Evolutionary conservation across 768 basidiomycete species (phyloP).

Genomic region (Coprinopsis cinerea): DNA sequence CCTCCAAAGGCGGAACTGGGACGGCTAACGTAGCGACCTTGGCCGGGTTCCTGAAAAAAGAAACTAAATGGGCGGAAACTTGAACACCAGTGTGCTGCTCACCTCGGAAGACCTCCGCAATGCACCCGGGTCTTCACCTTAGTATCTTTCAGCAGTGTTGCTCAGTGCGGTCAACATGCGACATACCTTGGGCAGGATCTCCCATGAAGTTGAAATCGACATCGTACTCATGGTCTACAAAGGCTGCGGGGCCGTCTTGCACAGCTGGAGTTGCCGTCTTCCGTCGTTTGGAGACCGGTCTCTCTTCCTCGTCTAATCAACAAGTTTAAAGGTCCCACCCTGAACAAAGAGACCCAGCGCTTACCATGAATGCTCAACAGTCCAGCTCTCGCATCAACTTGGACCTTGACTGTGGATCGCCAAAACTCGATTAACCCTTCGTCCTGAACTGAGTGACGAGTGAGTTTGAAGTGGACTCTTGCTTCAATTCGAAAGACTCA

Average conservation of each 20-base stretch:
- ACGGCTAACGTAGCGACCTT: constrained; percentile 69
- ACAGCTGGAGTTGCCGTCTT: neutral
- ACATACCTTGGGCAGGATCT: too few relatives aligned
- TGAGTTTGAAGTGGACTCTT: neutral
- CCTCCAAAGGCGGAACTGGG: constrained; percentile 45
- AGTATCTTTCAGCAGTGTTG: too few relatives aligned
- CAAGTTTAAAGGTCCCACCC: neutral
- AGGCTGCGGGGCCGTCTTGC: neutral
- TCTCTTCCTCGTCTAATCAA: neutral
- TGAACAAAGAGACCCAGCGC: neutral
- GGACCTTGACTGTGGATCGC: constrained; percentile 64
- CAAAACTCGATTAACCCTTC: constrained; percentile 68
- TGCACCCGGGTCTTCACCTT: neutral
- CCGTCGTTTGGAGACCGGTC: neutral
- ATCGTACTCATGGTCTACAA: neutral
- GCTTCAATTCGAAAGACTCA: constrained; percentile 27
- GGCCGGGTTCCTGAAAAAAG: constrained; percentile 71
- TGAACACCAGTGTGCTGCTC: neutral
- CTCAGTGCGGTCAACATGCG: too few relatives aligned
- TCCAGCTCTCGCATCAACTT: constrained; percentile 57
- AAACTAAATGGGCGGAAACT: constrained; percentile 20
- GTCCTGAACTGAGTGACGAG: constrained; percentile 41
- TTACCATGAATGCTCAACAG: constrained; percentile 30
- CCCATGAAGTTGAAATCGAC: too few relatives aligned
- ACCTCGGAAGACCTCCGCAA: constrained; percentile 15